These are phyloP conservation scores for Rhynchospora tenuis DNA, from an alignment of 176 grass and related monocot species.

Conservation along the genomic window DNA sequence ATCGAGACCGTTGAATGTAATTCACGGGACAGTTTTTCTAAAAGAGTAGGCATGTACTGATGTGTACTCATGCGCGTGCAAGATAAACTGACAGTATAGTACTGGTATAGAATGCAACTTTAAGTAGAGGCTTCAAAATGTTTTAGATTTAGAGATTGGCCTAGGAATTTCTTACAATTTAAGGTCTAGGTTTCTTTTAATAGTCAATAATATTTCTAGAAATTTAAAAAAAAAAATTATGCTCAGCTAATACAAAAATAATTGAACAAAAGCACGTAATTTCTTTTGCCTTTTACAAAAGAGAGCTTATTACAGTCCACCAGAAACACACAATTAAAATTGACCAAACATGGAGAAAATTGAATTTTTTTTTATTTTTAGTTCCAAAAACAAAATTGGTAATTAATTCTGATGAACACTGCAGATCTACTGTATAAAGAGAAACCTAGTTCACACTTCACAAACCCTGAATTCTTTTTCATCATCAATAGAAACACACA, in stretches of 20 bases:
- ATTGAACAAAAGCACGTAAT: not conserved
- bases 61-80: too few relatives aligned
- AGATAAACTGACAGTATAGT: too few relatives aligned
- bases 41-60: too few relatives aligned
- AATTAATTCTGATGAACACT: not conserved
- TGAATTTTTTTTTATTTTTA: not conserved
- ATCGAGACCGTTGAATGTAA: too few relatives aligned
- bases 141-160: not conserved
- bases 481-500: not conserved
- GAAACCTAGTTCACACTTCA: not conserved
- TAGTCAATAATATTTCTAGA: not conserved
- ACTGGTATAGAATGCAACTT: too few relatives aligned
- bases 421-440: not conserved
- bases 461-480: not conserved
- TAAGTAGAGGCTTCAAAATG: not conserved
- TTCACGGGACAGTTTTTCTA: too few relatives aligned
- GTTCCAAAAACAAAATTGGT: not conserved
- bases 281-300: not conserved
- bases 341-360: not conserved
- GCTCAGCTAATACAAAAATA: too few relatives aligned
- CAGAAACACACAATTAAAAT: too few relatives aligned
- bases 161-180: not conserved
- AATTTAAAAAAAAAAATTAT: not conserved
- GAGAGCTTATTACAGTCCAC: not conserved
- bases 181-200: not conserved